Base-by-base conservation (phyloP, 164 flowering plant species). In the Tetrastigma voinierianum region DNA sequence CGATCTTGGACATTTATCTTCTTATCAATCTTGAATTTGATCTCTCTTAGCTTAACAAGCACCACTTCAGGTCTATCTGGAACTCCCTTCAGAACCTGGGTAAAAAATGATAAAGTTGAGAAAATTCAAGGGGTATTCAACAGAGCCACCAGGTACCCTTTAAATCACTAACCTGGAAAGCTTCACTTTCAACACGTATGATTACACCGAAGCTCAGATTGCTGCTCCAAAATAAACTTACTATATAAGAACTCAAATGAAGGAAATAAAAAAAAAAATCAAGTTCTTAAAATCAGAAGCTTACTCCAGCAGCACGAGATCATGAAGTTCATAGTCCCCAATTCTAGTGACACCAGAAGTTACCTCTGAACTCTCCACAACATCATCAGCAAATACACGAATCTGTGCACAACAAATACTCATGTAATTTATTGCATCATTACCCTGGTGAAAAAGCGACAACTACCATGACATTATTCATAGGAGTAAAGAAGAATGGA, bases 241-340 rank as follows among this genome's bases (percentile, higher is more conserved):
- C 48, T 16, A 61, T 17, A 24, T 67, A 51, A 79, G 67, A 65
- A 59, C 66, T 15, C 1, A 49, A 51, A 57, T 19, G 14, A 55
- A 16, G n/a, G 13, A 24, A 24, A 46, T 25, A 2, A 57, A 69
- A 53, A 43, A 0, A 60, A 13, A 46, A 71, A 62, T 15, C n/a
- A n/a, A 21, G 2, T 12, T 20, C 44, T 49, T 13, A 65, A 40
- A 52, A 5, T 19, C 14, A 60, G 24, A 20, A 57, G 20, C 93
- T 83, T 86, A 96, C 99, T 91, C 97, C 19, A 96, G 82, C 47
- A 84, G 72, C 61, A 96, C 97, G 71, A 96, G 97, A 79, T 96
- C 99, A 70, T 87, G 99, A 47, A 96, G 86, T 79, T 96, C 99
- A 74, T 88, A 96, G n/a, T 89, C 97, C 15, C 99, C 99, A 72